A percentile compares a stretch with the other conserved stretches of the same genome.
These are phyloP conservation scores for Colletotrichum orbiculare DNA, from an alignment of 2,329 filamentous ascomycete genomes.

Conservation along the genomic window DNA sequence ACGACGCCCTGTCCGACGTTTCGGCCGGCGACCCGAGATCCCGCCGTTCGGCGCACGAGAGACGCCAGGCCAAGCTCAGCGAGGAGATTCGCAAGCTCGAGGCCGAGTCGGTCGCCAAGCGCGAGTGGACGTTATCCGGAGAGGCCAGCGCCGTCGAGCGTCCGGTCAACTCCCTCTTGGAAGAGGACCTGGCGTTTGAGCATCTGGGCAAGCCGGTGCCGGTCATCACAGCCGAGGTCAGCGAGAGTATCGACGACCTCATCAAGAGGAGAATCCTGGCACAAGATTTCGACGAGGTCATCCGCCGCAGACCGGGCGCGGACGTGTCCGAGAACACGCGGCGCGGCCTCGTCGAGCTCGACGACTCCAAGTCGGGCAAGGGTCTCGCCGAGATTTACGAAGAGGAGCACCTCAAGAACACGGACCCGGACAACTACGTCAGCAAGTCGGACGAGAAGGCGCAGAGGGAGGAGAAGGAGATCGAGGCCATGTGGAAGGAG, in stretches of 20 bases:
- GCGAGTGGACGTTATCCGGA: slow-evolving; percentile 89
- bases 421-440: slow-evolving; percentile 82
- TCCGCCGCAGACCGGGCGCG: slow-evolving; percentile 81
- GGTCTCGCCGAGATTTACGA: slow-evolving; percentile 94
- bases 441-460: slow-evolving; percentile 86
- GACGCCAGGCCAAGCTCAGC: slow-evolving; percentile 83
- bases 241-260: slow-evolving; percentile 89
- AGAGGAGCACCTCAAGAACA: slow-evolving; percentile 84
- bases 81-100: slow-evolving; percentile 94
- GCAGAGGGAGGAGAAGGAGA: slow-evolving; percentile 83
- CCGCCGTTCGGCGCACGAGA: slow-evolving; percentile 86
- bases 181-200: slow-evolving; percentile 96
- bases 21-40: slow-evolving; percentile 77
- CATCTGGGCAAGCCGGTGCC: slow-evolving; percentile 93
- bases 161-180: slow-evolving; percentile 90
- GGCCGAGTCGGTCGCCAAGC: slow-evolving; percentile 87
- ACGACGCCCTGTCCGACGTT: slow-evolving; percentile 72
- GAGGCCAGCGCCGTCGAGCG: slow-evolving; percentile 86
- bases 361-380: slow-evolving; percentile 88
- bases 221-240: slow-evolving; percentile 91
- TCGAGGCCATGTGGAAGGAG: slow-evolving; percentile 84
- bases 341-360: slow-evolving; percentile 81
- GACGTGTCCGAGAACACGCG: slow-evolving; percentile 69
- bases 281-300: slow-evolving; percentile 91
- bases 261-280: slow-evolving; percentile 94